A percentile compares a stretch with the other conserved stretches of the same genome.
Evolutionary conservation across 768 basidiomycete genomes (phyloP).

Genomic region (Hygrophorus pudorinus): DNA sequence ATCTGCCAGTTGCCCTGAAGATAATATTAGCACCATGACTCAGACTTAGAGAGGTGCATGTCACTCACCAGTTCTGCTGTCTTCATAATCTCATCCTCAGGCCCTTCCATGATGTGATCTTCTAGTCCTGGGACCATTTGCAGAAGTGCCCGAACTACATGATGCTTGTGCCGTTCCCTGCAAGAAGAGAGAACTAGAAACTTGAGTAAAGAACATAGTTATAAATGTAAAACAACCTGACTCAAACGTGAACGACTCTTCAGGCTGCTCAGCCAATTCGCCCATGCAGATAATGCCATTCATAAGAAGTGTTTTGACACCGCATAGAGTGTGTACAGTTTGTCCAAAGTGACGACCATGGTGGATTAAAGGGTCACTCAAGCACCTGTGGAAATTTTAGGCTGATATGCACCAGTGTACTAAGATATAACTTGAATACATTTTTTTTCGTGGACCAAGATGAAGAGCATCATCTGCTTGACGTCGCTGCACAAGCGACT

Average conservation of each 20-base stretch:
- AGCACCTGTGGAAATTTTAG: no score
- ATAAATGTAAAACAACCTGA: not conserved
- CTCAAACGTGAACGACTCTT: constrained; percentile 9
- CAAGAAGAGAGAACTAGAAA: not conserved
- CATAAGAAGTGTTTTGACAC: constrained; percentile 9
- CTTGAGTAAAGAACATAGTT: not conserved
- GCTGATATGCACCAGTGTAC: no score
- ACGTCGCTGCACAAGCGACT: no score
- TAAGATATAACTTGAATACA: no score
- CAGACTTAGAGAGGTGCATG: not conserved
- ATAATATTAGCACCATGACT: not conserved
- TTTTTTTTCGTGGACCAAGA: no score
- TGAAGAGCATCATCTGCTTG: no score
- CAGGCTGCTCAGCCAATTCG: constrained; percentile 8
- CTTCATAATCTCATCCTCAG: not conserved
- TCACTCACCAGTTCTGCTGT: constrained; percentile 1
- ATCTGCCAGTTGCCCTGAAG: no score
- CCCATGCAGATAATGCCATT: constrained; percentile 6
- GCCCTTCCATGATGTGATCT: constrained; percentile 1
- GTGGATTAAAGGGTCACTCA: constrained; percentile 10
- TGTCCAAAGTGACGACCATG: constrained; percentile 13
- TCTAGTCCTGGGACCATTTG: constrained; percentile 3
- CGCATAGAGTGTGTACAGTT: constrained; percentile 14
- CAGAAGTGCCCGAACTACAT: not conserved
- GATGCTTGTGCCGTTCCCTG: constrained; percentile 2